Base-by-base conservation (phyloP, 2,329 filamentous ascomycete species). In the Pseudogymnoascus sp. region DNA sequence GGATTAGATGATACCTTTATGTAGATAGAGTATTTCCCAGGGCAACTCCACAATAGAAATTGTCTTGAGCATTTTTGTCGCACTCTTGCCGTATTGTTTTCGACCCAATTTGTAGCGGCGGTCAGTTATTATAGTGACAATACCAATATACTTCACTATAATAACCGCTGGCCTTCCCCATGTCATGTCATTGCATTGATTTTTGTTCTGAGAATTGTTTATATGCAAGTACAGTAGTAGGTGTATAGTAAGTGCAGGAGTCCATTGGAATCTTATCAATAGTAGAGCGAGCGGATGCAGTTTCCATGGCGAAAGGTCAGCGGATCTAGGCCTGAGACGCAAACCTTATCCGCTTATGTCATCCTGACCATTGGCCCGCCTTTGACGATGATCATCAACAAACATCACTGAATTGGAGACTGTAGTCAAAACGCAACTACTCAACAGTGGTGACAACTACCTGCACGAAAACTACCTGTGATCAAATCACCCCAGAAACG, bases 341-440 rank as follows among this genome's bases (percentile, higher is more conserved):
- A 52, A 52, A 33, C 45, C 45, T 52, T 52, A 33, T 33, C 30
- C 45, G 45, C 45, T 52, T 52, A 52, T 52, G 45, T 52, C 45
- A 52, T 33, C 45, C 45, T 52, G 26, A 52, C 45, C 45, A 30
- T 52, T 52, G 26, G 45, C 45, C 45, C 45, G 45, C 45, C 45
- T 52, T 52, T 52, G 26, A 52, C 45, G 45, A 52, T 52, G 45
- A 52, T 52, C 45, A 52, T 52, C 45, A 52, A 52, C 45, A 52
- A 33, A 52, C 45, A 52, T 52, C 45, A 30, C 26, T 52, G 45
- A 52, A 52, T 52, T 52, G 15, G 45, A 52, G 26, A 30, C 45
- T 52, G 26, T 19, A 30, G 45, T 30, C 45, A 52, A 52, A 52
- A 52, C 45, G 45, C 45, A 52, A 52, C 45, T 19, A 52, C 45